Evolutionary conservation across 169 alveolate genomes (phyloP).

Genomic region (Eimeria maxima): DNA sequence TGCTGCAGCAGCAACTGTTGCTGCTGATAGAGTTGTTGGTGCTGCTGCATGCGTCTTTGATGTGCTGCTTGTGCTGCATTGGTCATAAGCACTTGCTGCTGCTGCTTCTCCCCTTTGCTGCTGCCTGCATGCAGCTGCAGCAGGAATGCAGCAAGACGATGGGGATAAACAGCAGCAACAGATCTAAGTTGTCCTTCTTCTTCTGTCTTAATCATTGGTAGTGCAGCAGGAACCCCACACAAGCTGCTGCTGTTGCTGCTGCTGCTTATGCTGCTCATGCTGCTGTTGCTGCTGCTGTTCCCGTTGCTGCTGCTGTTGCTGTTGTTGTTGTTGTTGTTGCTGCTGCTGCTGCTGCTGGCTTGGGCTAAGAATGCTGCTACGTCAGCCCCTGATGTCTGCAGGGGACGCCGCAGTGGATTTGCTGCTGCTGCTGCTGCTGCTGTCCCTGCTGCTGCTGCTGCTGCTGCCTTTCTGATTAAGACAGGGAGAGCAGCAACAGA

Average conservation of each 20-base stretch:
- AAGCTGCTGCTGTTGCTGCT: no score
- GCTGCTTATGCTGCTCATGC: no score
- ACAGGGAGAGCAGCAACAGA: constrained; percentile 34
- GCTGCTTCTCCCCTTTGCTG: not conserved
- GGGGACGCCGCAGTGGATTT: not conserved
- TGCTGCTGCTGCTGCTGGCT: constrained; percentile 25
- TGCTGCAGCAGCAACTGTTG: constrained; percentile 26
- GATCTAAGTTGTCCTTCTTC: not conserved
- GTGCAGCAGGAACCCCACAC: constrained; percentile 42
- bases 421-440: constrained; percentile 30
- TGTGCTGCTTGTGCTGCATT: constrained; percentile 21
- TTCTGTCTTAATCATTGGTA: not conserved
- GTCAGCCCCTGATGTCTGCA: constrained; percentile 1
- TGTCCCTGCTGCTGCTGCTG: no score
- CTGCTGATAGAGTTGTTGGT: constrained; percentile 37
- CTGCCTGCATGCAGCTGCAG: constrained; percentile 34
- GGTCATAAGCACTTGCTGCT: no score
- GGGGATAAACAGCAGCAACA: constrained; percentile 27
- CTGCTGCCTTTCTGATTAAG: not conserved
- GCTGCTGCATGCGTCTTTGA: no score
- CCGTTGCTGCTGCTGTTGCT: no score
- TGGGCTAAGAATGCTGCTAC: not conserved
- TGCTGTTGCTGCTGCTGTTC: no score
- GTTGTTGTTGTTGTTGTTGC: no score
- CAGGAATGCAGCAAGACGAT: constrained; percentile 18